Percentiles rank a stretch among this genome's conserved stretches.
Conservation (phyloP, 2,329 filamentous ascomycete genomes). For the Diaporthe australafricana region DNA sequence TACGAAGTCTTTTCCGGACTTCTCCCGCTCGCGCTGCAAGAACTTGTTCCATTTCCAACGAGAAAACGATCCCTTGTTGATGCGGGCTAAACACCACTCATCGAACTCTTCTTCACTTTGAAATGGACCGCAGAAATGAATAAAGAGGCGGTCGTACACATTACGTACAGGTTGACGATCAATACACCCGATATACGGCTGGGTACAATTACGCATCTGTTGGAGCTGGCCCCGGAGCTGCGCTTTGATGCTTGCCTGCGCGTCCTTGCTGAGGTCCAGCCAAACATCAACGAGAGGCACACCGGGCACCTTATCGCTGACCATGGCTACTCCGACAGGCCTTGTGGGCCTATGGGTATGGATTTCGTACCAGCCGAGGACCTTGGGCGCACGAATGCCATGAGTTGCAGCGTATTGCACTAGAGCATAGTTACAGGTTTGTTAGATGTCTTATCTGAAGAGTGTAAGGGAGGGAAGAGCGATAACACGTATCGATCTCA, state of each 20-base stretch:
- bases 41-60: conserved; percentile 1
- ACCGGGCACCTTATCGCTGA: conserved; percentile 31
- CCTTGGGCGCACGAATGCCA: conserved; percentile 26
- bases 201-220: conserved; percentile 29
- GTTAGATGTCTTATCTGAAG: conserved; percentile 32
- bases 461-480: not conserved
- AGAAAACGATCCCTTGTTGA: not conserved
- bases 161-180: not conserved
- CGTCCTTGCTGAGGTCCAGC: not conserved
- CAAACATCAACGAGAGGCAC: conserved; percentile 34
- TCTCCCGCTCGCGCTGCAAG: conserved; percentile 3
- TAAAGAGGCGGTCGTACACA: not conserved
- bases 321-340: conserved; percentile 8
- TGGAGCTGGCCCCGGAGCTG: conserved; percentile 26
- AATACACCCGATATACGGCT: conserved; percentile 28
- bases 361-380: conserved; percentile 32
- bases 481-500: not conserved
- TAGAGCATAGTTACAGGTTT: conserved; percentile 21
- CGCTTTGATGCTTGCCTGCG: conserved; percentile 21
- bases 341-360: not conserved
- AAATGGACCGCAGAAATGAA: conserved; percentile 22
- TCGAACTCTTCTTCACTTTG: conserved; percentile 27
- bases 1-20: not conserved
- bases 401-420: conserved; percentile 33
- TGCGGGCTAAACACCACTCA: conserved; percentile 29